These are phyloP conservation scores for Pichia ethanolica DNA, from an alignment of 805 yeast species.

Conservation along the genomic window DNA sequence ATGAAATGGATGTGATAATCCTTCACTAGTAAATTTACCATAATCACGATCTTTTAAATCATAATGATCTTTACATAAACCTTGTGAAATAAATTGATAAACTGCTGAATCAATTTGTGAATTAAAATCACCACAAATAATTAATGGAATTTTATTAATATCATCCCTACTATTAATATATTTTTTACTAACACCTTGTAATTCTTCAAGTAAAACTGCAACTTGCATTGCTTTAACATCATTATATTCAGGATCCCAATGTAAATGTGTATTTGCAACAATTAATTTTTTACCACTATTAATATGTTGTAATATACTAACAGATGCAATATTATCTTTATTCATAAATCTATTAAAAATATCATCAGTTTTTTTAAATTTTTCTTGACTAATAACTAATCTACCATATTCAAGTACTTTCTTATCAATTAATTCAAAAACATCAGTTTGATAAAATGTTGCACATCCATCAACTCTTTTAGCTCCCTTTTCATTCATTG, in stretches of 20 bases:
- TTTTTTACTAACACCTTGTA: constrained; percentile 56
- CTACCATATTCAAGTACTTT: constrained; percentile 77
- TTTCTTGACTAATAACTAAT: constrained; percentile 72
- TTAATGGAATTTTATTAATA: constrained; percentile 50
- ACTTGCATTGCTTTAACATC: constrained; percentile 96
- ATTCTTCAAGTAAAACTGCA: constrained; percentile 82
- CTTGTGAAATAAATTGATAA: constrained; percentile 78
- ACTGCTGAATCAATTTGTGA: constrained; percentile 86
- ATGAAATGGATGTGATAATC: constrained; percentile 74
- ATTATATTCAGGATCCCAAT: constrained; percentile 95
- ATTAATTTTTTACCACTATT: constrained; percentile 65
- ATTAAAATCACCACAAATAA: constrained; percentile 94
- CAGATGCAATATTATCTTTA: constrained; percentile 86
- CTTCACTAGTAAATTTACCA: constrained; percentile 85
- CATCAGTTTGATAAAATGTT: constrained; percentile 66
- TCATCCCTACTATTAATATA: constrained; percentile 26
- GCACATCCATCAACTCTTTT: constrained; percentile 98
- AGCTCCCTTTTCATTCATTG: constrained; percentile 74
- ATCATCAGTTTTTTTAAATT: constrained; percentile 88
- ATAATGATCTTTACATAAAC: constrained; percentile 66
- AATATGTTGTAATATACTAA: constrained; percentile 64
- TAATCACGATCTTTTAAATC: constrained; percentile 85
- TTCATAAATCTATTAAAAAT: constrained; percentile 93
- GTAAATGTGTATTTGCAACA: constrained; percentile 87
- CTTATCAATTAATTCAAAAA: constrained; percentile 65